Base-by-base conservation (phyloP, 2,329 filamentous ascomycete genomes). In the Erysiphe pulchra region DNA sequence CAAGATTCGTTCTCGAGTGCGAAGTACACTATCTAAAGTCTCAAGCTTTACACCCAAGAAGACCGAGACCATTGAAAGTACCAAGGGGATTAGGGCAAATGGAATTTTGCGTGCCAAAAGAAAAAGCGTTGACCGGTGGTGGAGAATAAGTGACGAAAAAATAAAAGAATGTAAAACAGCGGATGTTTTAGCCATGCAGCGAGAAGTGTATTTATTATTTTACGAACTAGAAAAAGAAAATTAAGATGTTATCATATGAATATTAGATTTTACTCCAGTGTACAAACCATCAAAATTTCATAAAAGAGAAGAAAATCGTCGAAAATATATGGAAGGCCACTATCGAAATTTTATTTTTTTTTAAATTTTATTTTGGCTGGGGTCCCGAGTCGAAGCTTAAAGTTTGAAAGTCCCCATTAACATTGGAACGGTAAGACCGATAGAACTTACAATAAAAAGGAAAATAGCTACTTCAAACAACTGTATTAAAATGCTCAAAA, bases 141-240 rank as follows among this genome's bases (percentile, higher is more conserved):
- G 90, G 90, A 75, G 90, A 33, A 92, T 98, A 52, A 94, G 86
- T 52, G 90, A 98, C 59, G 90, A 98, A 52, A 93, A 92, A 62
- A 75, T 95, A 55, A 90, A 87, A 58, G 87, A 95, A 62, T 80
- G 84, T 52, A 93, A 86, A 65, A 95, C 86, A 6, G 74, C 70
- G 46, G 90, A 98, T 53, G 84, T 98, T 7, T 61, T 98, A 47
- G 75, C 76, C 8, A 93, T 94, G 85, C 85, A 94, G 62, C 79
- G 78, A 55, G 90, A 98, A 61, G 87, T 95, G 0, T 98, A 98
- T 60, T 65, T 98, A 58, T 62, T 98, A 45, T 98, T 98, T 60
- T 98, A 98, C 61, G 87, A 95, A 65, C 64, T 92, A 54, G 80
- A 59, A 17, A 53, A 50, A 39, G 51, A 51, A 33, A 51, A 51